Evolutionary conservation across 495 filamentous ascomycete species (phyloP).

Genomic region (Recurvomyces mirabilis): DNA sequence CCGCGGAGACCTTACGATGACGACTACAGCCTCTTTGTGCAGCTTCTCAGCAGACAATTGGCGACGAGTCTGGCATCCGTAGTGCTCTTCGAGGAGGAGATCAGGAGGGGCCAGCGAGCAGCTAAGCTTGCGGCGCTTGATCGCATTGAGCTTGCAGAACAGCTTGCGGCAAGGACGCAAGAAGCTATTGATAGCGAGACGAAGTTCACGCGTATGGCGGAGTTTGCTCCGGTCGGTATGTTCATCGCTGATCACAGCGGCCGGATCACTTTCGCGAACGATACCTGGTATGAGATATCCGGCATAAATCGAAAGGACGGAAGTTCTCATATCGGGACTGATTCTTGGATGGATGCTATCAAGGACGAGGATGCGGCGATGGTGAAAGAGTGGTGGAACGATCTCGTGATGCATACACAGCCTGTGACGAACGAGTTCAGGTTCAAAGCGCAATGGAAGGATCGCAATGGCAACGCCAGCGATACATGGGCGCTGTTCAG

Average conservation of each 20-base stretch:
- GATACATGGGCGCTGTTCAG: slow-evolving; percentile 64
- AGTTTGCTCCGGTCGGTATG: slow-evolving; percentile 60
- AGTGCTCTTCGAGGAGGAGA: slow-evolving; percentile 64
- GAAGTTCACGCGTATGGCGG: slow-evolving; percentile 64
- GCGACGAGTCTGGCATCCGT: slow-evolving; percentile 62
- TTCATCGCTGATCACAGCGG: slow-evolving; percentile 57
- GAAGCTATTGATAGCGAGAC: slow-evolving; percentile 59
- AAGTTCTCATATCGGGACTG: slow-evolving; percentile 9
- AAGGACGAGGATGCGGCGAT: slow-evolving; percentile 46
- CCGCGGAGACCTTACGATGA: slow-evolving; percentile 57
- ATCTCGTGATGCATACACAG: slow-evolving; percentile 43
- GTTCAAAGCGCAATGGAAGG: slow-evolving; percentile 51
- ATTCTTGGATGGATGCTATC: slow-evolving; percentile 56
- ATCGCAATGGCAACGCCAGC: slow-evolving; percentile 43
- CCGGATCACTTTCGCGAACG: slow-evolving; percentile 57
- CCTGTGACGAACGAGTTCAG: slow-evolving; percentile 55
- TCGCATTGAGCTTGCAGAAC: slow-evolving; percentile 53
- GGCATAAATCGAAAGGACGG: slow-evolving; percentile 40
- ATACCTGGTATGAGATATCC: slow-evolving; percentile 60
- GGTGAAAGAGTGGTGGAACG: slow-evolving; percentile 44
- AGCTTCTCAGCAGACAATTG: slow-evolving; percentile 56
- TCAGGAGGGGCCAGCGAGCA: slow-evolving; percentile 52
- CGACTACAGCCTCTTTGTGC: slow-evolving; percentile 58
- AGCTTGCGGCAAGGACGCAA: slow-evolving; percentile 53
- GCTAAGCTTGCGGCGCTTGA: slow-evolving; percentile 55